Percentiles rank a stretch among this genome's conserved stretches.
These are phyloP conservation scores for Umbilicus rupestris DNA, from an alignment of 164 flowering plant species.

Conservation along the genomic window DNA sequence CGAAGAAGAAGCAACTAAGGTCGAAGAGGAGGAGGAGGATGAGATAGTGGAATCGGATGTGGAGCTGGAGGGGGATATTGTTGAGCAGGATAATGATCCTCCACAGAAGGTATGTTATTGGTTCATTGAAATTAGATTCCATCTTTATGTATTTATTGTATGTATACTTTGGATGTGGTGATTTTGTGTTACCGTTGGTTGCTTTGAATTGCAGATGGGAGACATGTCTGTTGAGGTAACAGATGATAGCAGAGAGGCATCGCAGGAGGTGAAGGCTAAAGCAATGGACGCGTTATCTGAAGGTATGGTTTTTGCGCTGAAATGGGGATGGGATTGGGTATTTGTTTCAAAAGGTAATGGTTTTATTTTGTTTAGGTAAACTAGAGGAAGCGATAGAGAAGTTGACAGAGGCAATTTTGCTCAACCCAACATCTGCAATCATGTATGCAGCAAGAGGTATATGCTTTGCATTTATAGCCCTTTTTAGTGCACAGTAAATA, in stretches of 20 bases:
- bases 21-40: constrained; percentile 48
- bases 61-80: constrained; percentile 79
- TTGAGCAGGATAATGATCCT: constrained; percentile 83
- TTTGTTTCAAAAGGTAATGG: constrained; percentile 5
- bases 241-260: constrained; percentile 79
- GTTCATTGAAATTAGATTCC: neutral
- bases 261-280: constrained; percentile 63
- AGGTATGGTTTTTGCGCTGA: constrained; percentile 27
- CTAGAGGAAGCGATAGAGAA: constrained; percentile 77
- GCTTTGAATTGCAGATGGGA: constrained; percentile 61
- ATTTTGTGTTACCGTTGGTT: neutral
- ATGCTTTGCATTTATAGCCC: neutral
- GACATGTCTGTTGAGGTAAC: constrained; percentile 74
- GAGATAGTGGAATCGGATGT: constrained; percentile 81
- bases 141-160: neutral
- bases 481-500: neutral
- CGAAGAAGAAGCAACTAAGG: constrained; percentile 21
- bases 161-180: neutral
- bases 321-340: neutral
- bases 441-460: constrained; percentile 93
- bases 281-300: constrained; percentile 91
- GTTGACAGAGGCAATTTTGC: constrained; percentile 68
- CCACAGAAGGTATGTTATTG: constrained; percentile 57
- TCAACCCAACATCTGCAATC: constrained; percentile 88
- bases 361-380: constrained; percentile 40